phyloP scores from a whole-genome alignment of 768 basidiomycete genomes.

The Grammothele lineata region DNA sequence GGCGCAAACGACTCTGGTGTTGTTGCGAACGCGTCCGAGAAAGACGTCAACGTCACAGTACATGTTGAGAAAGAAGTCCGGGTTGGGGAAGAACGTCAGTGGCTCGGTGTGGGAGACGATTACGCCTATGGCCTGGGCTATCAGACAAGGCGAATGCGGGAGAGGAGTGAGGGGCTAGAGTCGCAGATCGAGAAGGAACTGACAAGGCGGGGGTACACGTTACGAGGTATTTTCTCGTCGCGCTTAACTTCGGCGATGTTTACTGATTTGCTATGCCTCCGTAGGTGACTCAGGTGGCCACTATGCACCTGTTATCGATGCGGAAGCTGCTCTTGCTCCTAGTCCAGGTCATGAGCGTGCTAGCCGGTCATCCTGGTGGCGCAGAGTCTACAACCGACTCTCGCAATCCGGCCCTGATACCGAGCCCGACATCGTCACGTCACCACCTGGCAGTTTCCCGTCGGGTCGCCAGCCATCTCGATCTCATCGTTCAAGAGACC shows the following conservation, averaged over 20 bases:
- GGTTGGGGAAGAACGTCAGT: constrained; percentile 45
- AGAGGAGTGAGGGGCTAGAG: constrained; percentile 51
- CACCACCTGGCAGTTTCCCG: background rate
- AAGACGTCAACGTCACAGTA: constrained; percentile 29
- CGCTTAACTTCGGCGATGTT: no score
- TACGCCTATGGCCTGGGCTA: constrained; percentile 35
- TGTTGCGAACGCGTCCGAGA: constrained; percentile 6
- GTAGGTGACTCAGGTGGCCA: background rate
- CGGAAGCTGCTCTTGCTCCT: constrained; percentile 7
- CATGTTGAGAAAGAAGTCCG: constrained; percentile 40
- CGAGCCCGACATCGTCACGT: constrained; percentile 5
- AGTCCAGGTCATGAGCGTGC: constrained; percentile 19
- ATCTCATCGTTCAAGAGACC: background rate
- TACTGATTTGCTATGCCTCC: no score
- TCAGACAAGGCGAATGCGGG: constrained; percentile 27
- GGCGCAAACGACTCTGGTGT: constrained; percentile 7
- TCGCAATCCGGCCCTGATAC: constrained; percentile 34
- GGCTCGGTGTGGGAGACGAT: constrained; percentile 46
- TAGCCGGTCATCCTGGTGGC: constrained; percentile 58
- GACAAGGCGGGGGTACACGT: constrained; percentile 39
- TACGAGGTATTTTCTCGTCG: constrained; percentile 14
- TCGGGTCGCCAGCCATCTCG: constrained; percentile 3
- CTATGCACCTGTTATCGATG: constrained; percentile 11
- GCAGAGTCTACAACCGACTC: constrained; percentile 45
- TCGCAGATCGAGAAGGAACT: constrained; percentile 53